Base-by-base conservation (phyloP, 306 rosid species). In the Albizia julibrissin region DNA sequence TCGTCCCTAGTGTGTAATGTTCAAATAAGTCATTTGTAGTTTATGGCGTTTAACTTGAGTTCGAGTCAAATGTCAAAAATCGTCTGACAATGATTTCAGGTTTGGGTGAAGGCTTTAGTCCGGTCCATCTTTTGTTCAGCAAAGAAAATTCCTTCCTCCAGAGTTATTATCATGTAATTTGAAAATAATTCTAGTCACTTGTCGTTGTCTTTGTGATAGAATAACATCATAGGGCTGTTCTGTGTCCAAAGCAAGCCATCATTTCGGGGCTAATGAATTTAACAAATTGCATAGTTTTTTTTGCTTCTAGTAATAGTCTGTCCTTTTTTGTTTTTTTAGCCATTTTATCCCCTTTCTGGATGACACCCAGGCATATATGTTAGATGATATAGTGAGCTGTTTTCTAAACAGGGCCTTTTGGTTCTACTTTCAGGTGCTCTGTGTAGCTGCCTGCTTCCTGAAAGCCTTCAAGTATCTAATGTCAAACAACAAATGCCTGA, bases 401-500 rank as follows among this genome's bases (percentile, higher is more conserved):
- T 34, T 78, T 67, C 64, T 65, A 70, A 68, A 62, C 69, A 19
- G 24, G 19, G 9, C 47, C 50, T 77, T 84, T 83, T 83, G 82
- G 73, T 76, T 69, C 80, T 81, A 88, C 78, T 86, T 84, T 80
- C 94, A 96, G 99, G 98, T 87, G 78, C 92, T 70, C 50, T 96
- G 70, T 96, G 99, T 81, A 88, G 99, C 79, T 96, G 99, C 86
- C 78, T 96, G 83, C 97, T 96, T 76, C 99, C 99, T 67, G 99
- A 96, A 89, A 89, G 94, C 83, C 93, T 96, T 83, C 93, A 94
- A 92, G 92, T 86, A 68, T 87, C 95, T 43, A 68, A 87, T 42
- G 94, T 96, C 83, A 92, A 93, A 88, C 97, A 90, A 87, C 94
- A 86, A 82, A 72, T 83, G 73, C 97, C 99, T 3, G 98, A 96